Evolutionary conservation across 768 basidiomycete genomes (phyloP).

Genomic region (Lactarius hatsudake): DNA sequence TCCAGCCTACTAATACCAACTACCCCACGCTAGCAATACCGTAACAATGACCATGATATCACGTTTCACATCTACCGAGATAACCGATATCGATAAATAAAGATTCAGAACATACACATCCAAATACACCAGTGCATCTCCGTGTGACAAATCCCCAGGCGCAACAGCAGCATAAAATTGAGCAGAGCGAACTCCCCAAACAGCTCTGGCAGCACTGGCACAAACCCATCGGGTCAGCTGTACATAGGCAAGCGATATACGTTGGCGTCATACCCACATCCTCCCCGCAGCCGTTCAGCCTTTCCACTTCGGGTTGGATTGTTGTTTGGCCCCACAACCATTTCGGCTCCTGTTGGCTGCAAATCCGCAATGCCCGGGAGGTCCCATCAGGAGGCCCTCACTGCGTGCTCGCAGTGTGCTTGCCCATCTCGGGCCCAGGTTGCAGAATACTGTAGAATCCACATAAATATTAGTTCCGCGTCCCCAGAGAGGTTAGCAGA

Average conservation of each 20-base stretch:
- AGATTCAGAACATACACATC: not conserved
- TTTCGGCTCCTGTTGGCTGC: not conserved
- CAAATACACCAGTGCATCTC: too few species aligned
- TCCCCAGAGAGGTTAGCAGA: too few species aligned
- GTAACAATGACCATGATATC: too few species aligned
- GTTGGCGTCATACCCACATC: slow-evolving; percentile 1
- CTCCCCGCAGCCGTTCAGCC: slow-evolving; percentile 17
- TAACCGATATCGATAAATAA: not conserved
- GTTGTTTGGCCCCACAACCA: not conserved
- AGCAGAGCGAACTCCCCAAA: too few species aligned
- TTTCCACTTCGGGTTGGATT: slow-evolving; percentile 1
- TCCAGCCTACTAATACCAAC: too few species aligned
- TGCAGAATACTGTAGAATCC: too few species aligned
- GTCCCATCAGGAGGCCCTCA: too few species aligned
- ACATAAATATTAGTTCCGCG: too few species aligned
- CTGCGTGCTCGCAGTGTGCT: too few species aligned
- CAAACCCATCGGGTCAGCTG: not conserved
- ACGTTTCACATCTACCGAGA: not conserved
- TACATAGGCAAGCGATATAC: not conserved
- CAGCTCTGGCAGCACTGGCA: not conserved
- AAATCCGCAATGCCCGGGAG: too few species aligned
- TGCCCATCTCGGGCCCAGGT: too few species aligned
- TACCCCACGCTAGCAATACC: too few species aligned
- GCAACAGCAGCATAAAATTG: slow-evolving; percentile 5
- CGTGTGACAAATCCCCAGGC: not conserved